Evolutionary conservation across 345 rosid genomes (phyloP).

Genomic region (Garcia nutans): DNA sequence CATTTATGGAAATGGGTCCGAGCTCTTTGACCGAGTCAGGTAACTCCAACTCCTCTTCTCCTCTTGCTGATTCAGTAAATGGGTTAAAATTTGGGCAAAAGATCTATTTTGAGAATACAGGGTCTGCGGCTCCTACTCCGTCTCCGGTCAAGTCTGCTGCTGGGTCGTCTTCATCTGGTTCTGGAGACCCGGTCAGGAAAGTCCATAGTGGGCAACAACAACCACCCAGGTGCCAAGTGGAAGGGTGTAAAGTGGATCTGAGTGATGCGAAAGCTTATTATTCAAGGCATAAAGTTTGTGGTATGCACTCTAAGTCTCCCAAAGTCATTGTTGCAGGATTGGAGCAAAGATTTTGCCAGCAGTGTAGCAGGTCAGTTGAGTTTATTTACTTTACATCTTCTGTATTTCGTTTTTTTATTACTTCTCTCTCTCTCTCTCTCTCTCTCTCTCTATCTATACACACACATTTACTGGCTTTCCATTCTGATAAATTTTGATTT

Average conservation of each 20-base stretch:
- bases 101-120: constrained; percentile 73
- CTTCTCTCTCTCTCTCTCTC: neutral
- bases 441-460: too few relatives aligned
- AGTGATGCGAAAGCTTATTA: constrained; percentile 88
- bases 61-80: constrained; percentile 45
- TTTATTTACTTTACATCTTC: neutral
- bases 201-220: constrained; percentile 44
- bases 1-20: constrained; percentile 61
- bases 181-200: constrained; percentile 33
- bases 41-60: constrained; percentile 34
- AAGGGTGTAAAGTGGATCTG: constrained; percentile 93
- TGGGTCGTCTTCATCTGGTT: constrained; percentile 35
- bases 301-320: constrained; percentile 78
- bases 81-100: constrained; percentile 73
- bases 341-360: constrained; percentile 96
- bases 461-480: neutral
- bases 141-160: constrained; percentile 12
- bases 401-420: neutral
- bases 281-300: constrained; percentile 90
- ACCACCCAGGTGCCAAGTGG: constrained; percentile 90
- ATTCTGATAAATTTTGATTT: neutral
- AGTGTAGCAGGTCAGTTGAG: constrained; percentile 81
- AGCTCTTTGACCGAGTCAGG: constrained; percentile 53
- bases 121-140: constrained; percentile 19
- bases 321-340: constrained; percentile 74